A percentile compares a stretch with the other conserved stretches of the same genome.
These are phyloP conservation scores for Strobilomyces dryophilus DNA, from an alignment of 768 basidiomycete species.

Conservation along the genomic window DNA sequence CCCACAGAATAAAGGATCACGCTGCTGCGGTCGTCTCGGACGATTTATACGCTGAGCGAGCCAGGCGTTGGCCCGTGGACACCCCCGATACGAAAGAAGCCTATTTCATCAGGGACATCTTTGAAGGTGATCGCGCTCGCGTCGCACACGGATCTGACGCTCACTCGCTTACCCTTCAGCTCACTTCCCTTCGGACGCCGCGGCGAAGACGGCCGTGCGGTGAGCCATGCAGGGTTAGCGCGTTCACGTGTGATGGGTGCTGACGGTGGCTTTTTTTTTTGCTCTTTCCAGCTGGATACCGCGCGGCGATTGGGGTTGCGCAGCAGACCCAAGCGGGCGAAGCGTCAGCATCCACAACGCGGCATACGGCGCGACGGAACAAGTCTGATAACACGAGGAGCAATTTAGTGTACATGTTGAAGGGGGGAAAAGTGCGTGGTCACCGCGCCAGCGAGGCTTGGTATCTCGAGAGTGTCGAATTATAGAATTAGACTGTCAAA, in stretches of 20 bases:
- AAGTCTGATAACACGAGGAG: constrained; percentile 12
- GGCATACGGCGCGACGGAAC: constrained; percentile 53
- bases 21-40: constrained; percentile 74
- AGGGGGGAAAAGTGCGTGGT: constrained; percentile 5
- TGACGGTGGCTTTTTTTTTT: constrained; percentile 7
- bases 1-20: constrained; percentile 80
- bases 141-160: not conserved
- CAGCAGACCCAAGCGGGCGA: constrained; percentile 90
- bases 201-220: constrained; percentile 89
- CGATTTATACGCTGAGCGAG: constrained; percentile 68
- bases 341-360: constrained; percentile 95
- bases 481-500: constrained; percentile 28
- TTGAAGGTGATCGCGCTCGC: constrained; percentile 54
- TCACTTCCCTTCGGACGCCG: constrained; percentile 80
- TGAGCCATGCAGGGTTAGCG: constrained; percentile 33
- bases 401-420: constrained; percentile 21
- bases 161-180: constrained; percentile 35
- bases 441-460: constrained; percentile 22
- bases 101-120: constrained; percentile 87
- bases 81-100: constrained; percentile 97
- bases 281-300: constrained; percentile 75
- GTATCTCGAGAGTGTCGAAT: constrained; percentile 25
- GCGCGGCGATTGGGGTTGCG: constrained; percentile 94
- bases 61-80: constrained; percentile 70
- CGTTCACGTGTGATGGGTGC: constrained; percentile 5